Percentiles rank a stretch among this genome's conserved stretches.
phyloP scores from a whole-genome alignment of 1,139 yeast species.

The Williopsis jadinii region DNA sequence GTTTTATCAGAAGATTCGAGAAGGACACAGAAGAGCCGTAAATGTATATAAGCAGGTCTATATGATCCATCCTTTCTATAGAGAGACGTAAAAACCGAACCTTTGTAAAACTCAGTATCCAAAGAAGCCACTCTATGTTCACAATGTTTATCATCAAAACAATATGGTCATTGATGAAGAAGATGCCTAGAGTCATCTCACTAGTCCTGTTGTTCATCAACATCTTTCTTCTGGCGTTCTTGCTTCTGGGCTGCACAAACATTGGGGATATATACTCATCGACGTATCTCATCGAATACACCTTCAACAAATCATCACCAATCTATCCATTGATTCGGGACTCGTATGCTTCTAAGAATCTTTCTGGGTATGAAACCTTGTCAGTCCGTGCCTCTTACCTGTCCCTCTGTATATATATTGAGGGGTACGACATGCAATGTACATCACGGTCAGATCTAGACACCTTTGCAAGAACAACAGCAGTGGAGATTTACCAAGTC shows the following conservation, averaged over 20 bases:
- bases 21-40: no score
- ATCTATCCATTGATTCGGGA: slow-evolving; percentile 31
- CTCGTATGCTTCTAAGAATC: slow-evolving; percentile 25
- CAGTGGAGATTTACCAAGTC: slow-evolving; percentile 27
- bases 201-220: slow-evolving; percentile 31
- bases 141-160: slow-evolving; percentile 3
- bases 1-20: no score
- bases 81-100: no score
- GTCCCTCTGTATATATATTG: slow-evolving; percentile 38
- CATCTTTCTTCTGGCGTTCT: slow-evolving; percentile 39
- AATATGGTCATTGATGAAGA: slow-evolving; percentile 14
- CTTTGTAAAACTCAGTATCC: no score
- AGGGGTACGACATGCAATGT: slow-evolving; percentile 26
- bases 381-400: slow-evolving; percentile 43
- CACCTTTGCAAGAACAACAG: slow-evolving; percentile 24
- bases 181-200: slow-evolving; percentile 21
- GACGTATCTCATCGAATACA: slow-evolving; percentile 38
- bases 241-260: slow-evolving; percentile 46
- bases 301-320: slow-evolving; percentile 38
- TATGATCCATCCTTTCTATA: no score
- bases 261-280: slow-evolving; percentile 35
- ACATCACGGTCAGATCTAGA: slow-evolving; percentile 26
- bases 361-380: slow-evolving; percentile 27
- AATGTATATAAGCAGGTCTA: no score
- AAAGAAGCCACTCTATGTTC: no score